phyloP scores from a whole-genome alignment of 192 early-diverging fungal genomes.

The Jimgerdemannia lactiflua region DNA sequence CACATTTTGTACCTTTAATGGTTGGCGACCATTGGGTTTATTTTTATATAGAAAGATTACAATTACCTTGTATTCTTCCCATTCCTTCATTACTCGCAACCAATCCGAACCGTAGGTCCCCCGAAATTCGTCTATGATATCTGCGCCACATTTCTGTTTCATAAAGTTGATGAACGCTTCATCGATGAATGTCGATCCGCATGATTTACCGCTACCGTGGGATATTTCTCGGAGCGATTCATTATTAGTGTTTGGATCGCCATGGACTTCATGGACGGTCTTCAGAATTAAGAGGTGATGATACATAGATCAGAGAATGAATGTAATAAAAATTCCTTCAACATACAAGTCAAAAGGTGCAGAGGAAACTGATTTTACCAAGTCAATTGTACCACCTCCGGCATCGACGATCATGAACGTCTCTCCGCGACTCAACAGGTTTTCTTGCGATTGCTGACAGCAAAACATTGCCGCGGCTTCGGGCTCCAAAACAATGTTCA shows the following conservation, averaged over 20 bases:
- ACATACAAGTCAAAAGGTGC: too few relatives aligned
- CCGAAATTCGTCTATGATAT: background rate
- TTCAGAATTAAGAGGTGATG: too few relatives aligned
- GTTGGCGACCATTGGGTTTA: background rate
- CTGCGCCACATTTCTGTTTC: background rate
- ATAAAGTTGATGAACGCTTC: constrained; percentile 1
- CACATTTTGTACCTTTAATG: background rate
- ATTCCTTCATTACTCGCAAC: background rate
- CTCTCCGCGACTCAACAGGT: too few relatives aligned
- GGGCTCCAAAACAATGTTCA: too few relatives aligned
- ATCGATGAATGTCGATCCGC: constrained; percentile 32
- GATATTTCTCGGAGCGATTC: constrained; percentile 24
- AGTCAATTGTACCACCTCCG: too few relatives aligned
- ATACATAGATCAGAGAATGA: too few relatives aligned
- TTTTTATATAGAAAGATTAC: background rate
- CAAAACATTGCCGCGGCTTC: too few relatives aligned
- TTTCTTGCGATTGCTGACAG: too few relatives aligned
- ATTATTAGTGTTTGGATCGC: background rate
- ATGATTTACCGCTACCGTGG: constrained; percentile 24
- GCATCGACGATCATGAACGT: too few relatives aligned
- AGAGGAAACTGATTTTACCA: too few relatives aligned
- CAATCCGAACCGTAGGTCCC: background rate
- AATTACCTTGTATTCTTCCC: background rate
- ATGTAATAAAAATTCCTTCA: too few relatives aligned
- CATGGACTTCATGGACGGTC: too few relatives aligned